Evolutionary conservation across 73 alveolate species (phyloP).

Genomic region (Symbiodinium pilosum): DNA sequence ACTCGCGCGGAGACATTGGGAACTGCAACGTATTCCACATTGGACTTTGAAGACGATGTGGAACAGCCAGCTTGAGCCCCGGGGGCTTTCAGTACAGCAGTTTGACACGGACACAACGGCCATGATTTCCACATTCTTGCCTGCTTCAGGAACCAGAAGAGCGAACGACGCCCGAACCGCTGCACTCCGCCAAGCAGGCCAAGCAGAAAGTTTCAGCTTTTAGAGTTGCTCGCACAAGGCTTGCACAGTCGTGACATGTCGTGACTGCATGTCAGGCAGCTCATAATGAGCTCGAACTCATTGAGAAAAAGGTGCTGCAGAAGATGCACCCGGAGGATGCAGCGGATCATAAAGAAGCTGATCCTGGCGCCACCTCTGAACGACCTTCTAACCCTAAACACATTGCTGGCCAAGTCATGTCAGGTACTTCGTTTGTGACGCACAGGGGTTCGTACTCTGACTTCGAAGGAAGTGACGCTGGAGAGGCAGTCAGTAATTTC

Average conservation of each 20-base stretch:
- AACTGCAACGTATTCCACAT: neutral
- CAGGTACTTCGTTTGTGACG: neutral
- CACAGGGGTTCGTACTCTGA: conserved; percentile 37
- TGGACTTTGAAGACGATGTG: neutral
- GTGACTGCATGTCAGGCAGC: conserved; percentile 10
- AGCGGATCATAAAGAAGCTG: neutral
- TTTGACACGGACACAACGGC: too few species aligned
- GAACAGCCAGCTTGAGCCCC: neutral
- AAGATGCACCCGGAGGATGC: neutral
- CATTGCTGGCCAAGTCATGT: neutral
- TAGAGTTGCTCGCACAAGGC: too few species aligned
- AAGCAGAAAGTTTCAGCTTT: too few species aligned
- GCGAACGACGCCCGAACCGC: conserved; percentile 39
- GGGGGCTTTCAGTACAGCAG: too few species aligned
- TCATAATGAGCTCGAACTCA: conserved; percentile 25
- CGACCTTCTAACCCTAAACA: too few species aligned
- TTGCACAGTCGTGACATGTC: too few species aligned
- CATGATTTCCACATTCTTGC: too few species aligned
- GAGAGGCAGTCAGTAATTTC: neutral
- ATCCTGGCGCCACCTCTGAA: neutral
- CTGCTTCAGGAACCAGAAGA: too few species aligned
- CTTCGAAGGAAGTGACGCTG: conserved; percentile 42
- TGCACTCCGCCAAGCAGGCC: conserved; percentile 51
- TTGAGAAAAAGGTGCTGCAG: conserved; percentile 37
- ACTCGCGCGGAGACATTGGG: neutral